Base-by-base conservation (phyloP, 208 protist genomes). In the Histomonas meleagridis region DNA sequence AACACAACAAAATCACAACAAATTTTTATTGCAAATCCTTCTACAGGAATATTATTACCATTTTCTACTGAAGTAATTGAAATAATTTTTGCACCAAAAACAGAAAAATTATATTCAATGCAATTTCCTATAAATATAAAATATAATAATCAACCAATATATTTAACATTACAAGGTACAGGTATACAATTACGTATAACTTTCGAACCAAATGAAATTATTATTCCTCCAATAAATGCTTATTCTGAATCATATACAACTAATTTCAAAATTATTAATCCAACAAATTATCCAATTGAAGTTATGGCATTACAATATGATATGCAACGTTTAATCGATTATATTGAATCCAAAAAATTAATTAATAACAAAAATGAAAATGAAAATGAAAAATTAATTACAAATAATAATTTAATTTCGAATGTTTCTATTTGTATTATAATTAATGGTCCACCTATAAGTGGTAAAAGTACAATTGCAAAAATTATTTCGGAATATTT, bases 361-460 rank as follows among this genome's bases (percentile, higher is more conserved):
- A 49, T 79, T 23, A 35, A 9, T 28, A 51, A 51, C 23, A 16
- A 38, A 18, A 51, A 55, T 23, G 0, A 53, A 32, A 51, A 48
- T 26, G 35, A n/a, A 46, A 86, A 32, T 57, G 46, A 38, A 46
- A 32, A 5, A 32, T 86, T 55, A 1, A 53, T n/a, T 46, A 57
- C 40, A 51, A 38, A 55, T 28, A 46, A 79, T 7, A 32, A 32
- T 3, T 55, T 18, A 57, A 55, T 86, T 38, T 55, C 76, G 1
- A 86, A 86, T 16, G 51, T 86, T 46, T 86, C 76, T 16, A 86
- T 86, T 86, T 86, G 76, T 38, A 46, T 86, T 0, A 86, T 86
- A 38, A 46, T 86, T 55, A 14, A 32, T 38, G 76, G 76, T 18
- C 0, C 46, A 38, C 38, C 76, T 32, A 46, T 40, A 23, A 35